A percentile compares a stretch with the other conserved stretches of the same genome.
Evolutionary conservation across 179 eudicot genomes (phyloP).

Genomic region (Corrigiola litoralis): DNA sequence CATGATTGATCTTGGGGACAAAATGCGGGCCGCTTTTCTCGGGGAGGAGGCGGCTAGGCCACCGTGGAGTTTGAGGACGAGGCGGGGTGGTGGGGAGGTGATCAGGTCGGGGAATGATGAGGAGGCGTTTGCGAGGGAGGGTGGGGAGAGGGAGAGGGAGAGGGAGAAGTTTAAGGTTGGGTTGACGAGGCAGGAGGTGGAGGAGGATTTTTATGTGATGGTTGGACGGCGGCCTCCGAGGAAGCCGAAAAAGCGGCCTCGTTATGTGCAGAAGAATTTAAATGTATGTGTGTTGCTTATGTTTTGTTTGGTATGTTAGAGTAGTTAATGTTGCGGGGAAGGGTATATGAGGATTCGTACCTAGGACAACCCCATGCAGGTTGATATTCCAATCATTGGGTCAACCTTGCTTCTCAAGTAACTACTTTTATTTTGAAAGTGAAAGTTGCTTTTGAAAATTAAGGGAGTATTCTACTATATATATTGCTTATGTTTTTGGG

Average conservation of each 20-base stretch:
- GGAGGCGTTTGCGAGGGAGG: background rate
- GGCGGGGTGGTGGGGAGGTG: constrained; percentile 29
- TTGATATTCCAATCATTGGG: too few relatives aligned
- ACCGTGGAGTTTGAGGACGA: constrained; percentile 1
- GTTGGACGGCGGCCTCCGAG: constrained; percentile 38
- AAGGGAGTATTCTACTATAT: too few relatives aligned
- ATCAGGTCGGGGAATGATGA: background rate
- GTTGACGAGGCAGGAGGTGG: constrained; percentile 41
- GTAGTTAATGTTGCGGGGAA: constrained; percentile 2
- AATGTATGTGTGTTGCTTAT: constrained; percentile 26
- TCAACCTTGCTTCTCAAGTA: too few relatives aligned
- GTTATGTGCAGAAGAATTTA: constrained; percentile 35
- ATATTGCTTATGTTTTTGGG: too few relatives aligned
- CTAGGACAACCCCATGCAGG: too few relatives aligned
- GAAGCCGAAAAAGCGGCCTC: constrained; percentile 42
- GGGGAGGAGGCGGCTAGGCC: background rate
- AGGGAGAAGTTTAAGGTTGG: constrained; percentile 31
- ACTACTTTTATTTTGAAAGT: too few relatives aligned
- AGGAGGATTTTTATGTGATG: constrained; percentile 35
- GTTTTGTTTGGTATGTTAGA: background rate
- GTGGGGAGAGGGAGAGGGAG: background rate
- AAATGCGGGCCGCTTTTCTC: constrained; percentile 25
- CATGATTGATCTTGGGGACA: constrained; percentile 42
- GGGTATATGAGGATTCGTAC: too few relatives aligned
- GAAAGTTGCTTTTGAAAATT: too few relatives aligned